Evolutionary conservation across 306 rosid species (phyloP).

Genomic region (Fragaria iinumae): DNA sequence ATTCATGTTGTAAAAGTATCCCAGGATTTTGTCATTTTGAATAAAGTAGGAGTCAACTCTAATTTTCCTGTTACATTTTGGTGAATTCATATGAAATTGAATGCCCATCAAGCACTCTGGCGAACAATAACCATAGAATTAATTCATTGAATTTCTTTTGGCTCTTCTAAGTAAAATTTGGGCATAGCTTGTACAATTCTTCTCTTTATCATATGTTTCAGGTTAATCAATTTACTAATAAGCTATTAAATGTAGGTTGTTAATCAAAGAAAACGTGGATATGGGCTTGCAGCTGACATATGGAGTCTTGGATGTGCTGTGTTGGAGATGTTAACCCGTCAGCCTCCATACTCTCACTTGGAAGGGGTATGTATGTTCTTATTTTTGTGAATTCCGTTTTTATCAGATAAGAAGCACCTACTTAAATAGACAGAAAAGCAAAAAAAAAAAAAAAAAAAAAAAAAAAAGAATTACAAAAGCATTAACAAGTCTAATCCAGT

Average conservation of each 20-base stretch:
- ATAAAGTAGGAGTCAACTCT: constrained; percentile 2
- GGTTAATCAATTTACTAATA: background rate
- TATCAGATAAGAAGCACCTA: background rate
- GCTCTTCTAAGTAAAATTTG: background rate
- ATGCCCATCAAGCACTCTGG: background rate
- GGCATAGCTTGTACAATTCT: background rate
- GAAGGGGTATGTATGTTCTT: constrained; percentile 53
- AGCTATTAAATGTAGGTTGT: constrained; percentile 61
- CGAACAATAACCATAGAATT: background rate
- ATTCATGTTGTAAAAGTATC: background rate
- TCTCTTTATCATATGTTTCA: background rate
- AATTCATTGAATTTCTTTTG: background rate
- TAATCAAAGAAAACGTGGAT: constrained; percentile 64
- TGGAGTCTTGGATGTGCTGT: constrained; percentile 99
- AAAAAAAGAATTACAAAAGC: background rate
- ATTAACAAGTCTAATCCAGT: background rate
- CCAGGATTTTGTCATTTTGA: background rate
- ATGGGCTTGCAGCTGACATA: constrained; percentile 88
- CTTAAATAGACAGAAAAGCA: background rate
- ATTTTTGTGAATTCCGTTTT: background rate
- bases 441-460: background rate
- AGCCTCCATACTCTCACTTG: constrained; percentile 59
- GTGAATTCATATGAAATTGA: background rate
- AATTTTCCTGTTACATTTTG: background rate
- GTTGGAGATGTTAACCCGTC: constrained; percentile 79